Conservation (phyloP, 768 basidiomycete species). For the Daedaleopsis sinensis region DNA sequence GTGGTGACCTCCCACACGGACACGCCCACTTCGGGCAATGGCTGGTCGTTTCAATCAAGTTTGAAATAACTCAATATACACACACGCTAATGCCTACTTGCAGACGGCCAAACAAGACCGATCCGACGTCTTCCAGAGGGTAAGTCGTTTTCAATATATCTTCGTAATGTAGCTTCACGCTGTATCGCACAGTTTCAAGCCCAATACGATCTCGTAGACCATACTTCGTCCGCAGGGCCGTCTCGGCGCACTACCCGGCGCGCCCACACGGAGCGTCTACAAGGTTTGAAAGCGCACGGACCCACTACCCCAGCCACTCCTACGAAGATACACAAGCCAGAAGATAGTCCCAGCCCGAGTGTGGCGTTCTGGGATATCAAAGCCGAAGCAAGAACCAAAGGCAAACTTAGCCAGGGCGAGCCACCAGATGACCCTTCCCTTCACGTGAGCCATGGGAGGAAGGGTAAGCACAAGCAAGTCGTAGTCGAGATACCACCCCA, state of each 20-base stretch:
- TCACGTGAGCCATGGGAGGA: neutral
- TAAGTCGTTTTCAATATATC: conserved; percentile 36
- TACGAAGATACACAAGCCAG: conserved; percentile 2
- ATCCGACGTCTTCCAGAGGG: conserved; percentile 73
- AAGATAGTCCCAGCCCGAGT: conserved; percentile 2
- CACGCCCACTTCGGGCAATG: too few relatives aligned
- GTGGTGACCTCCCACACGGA: too few relatives aligned
- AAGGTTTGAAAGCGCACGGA: conserved; percentile 39
- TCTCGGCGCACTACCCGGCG: conserved; percentile 61
- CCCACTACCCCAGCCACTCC: conserved; percentile 26
- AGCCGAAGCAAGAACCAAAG: conserved; percentile 19
- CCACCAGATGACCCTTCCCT: neutral
- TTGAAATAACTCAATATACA: too few relatives aligned
- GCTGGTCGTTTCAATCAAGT: too few relatives aligned
- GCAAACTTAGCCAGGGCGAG: conserved; percentile 11
- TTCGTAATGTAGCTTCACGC: neutral
- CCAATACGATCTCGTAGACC: conserved; percentile 61
- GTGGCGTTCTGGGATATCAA: conserved; percentile 21
- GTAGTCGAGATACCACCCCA: conserved; percentile 2
- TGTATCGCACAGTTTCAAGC: conserved; percentile 54
- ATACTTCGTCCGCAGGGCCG: conserved; percentile 45
- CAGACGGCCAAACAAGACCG: conserved; percentile 77
- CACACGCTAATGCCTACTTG: neutral
- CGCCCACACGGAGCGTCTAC: conserved; percentile 56
- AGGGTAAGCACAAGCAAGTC: conserved; percentile 1